Conservation (phyloP, 331 rosid genomes). For the Stylosanthes scabra region DNA sequence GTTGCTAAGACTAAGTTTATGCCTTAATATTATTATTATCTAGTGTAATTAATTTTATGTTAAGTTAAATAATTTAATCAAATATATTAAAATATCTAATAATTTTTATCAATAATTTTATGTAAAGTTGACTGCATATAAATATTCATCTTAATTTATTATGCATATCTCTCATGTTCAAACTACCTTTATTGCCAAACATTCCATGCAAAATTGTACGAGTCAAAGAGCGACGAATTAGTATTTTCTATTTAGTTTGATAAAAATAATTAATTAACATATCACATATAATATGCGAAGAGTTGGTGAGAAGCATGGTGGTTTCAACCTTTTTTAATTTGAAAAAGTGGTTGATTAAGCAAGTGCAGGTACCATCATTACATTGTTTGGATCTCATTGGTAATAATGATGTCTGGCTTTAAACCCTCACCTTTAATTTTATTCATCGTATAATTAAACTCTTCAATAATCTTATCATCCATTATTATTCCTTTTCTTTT, state of each 20-base stretch:
- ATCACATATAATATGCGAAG: neutral
- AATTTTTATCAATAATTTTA: too few relatives aligned
- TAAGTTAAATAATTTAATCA: too few relatives aligned
- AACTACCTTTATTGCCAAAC: neutral
- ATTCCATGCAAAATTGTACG: neutral
- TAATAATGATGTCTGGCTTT: conserved; percentile 39
- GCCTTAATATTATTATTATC: too few relatives aligned
- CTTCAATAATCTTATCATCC: conserved; percentile 15
- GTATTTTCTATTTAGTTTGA: neutral
- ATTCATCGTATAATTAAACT: conserved; percentile 26
- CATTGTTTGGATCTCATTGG: conserved; percentile 31
- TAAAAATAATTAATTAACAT: neutral
- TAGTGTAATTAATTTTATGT: too few relatives aligned
- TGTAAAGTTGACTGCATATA: too few relatives aligned
- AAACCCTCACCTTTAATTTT: conserved; percentile 25
- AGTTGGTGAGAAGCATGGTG: conserved; percentile 17
- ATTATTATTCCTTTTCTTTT: neutral
- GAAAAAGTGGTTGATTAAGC: conserved; percentile 20
- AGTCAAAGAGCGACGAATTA: neutral
- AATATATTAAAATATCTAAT: too few relatives aligned
- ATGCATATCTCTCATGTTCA: neutral
- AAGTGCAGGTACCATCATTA: conserved; percentile 22
- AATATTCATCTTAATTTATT: too few relatives aligned
- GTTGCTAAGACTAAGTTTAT: neutral
- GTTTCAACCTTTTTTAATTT: neutral